Base-by-base conservation (phyloP, 2,329 filamentous ascomycete genomes). In the Claviceps sp. region DNA sequence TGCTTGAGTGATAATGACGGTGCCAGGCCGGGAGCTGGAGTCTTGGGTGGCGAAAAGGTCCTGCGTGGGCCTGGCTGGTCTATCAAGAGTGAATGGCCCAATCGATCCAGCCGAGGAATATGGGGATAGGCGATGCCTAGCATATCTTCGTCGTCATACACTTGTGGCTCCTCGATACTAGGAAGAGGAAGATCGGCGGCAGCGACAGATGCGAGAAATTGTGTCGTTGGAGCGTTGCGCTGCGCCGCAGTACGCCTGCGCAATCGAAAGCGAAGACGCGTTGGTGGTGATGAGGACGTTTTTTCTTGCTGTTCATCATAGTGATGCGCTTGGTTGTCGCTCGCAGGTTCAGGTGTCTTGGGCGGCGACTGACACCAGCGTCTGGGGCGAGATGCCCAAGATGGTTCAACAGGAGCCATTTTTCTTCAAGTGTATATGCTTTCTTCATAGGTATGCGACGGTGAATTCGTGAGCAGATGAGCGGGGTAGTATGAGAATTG, bases 141-240 rank as follows among this genome's bases (percentile, higher is more conserved):
- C 70, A 74, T 73, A 43, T 72, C 69, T 57, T 57, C 47, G 52
- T 71, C 69, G 58, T 75, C 70, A 41, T 67, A 58, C 24, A 68
- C 64, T 42, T 72, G 69, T 49, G 77, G 73, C 55, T 77, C 71
- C 64, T 84, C 81, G 52, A 84, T 82, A 62, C 80, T 83, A 14
- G 80, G 81, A 50, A 84, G 75, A 24, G 80, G 78, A 4, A 82
- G 69, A 61, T 84, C 81, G 55, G 79, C 81, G 17, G 80, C 79
- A 45, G 78, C 80, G 53, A 84, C 81, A 4, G 80, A 83, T 2
- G 79, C 80, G n/a, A 84, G 73, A 60, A 84, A 84, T 49, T 84
- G 78, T 60, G 81, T 73, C 1, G 81, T 84, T 2, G 81, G 79
- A 40, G 79, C 79, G 54, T 72, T 65, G 11, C 78, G 68, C 52